Conservation (phyloP, 176 grass and related monocot species). For the Themeda triandra region DNA sequence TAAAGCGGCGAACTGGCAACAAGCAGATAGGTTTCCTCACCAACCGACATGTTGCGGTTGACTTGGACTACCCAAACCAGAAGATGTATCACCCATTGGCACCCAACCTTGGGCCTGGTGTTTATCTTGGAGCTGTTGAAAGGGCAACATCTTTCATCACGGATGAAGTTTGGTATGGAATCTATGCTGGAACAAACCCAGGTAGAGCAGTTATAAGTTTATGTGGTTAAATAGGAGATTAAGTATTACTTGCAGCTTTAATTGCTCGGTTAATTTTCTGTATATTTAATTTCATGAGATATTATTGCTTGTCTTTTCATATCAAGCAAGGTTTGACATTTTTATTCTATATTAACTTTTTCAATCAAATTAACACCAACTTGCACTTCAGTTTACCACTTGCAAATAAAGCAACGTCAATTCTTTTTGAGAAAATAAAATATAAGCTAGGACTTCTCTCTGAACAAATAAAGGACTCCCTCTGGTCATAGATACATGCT, state of each 20-base stretch:
- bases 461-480: not conserved
- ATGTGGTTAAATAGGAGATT: slow-evolving; percentile 6
- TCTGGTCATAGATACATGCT: too few relatives aligned
- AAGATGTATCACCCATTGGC: slow-evolving; percentile 99
- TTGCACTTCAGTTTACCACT: not conserved
- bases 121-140: slow-evolving; percentile 97
- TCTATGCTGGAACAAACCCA: slow-evolving; percentile 97
- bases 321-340: not conserved
- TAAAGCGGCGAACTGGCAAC: slow-evolving; percentile 85
- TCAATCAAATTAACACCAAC: not conserved
- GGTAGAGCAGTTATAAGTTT: slow-evolving; percentile 60
- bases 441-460: not conserved
- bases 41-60: slow-evolving; percentile 90
- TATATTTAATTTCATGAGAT: not conserved
- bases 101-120: slow-evolving; percentile 95
- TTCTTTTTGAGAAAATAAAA: not conserved
- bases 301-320: not conserved
- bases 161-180: slow-evolving; percentile 99
- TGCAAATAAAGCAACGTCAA: not conserved
- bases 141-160: slow-evolving; percentile 97
- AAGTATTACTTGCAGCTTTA: slow-evolving; percentile 7
- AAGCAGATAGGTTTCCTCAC: slow-evolving; percentile 98
- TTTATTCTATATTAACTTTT: too few relatives aligned
- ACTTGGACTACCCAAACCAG: slow-evolving; percentile 97
- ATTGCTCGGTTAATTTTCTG: not conserved